phyloP scores from a whole-genome alignment of 192 early-diverging fungal genomes.

The Backusella luteola region DNA sequence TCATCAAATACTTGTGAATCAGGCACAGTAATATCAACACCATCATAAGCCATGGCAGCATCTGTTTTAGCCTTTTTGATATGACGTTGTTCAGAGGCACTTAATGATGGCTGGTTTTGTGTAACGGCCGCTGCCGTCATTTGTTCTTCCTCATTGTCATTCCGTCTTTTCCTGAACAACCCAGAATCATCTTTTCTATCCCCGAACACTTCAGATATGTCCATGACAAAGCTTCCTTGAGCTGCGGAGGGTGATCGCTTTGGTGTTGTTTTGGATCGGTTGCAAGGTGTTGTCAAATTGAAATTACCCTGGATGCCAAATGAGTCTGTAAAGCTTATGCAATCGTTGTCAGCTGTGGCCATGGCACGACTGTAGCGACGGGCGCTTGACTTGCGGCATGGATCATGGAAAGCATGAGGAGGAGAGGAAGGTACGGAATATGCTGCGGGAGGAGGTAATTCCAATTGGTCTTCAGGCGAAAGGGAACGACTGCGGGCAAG shows the following conservation, averaged over 20 bases:
- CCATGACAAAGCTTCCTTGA: constrained; percentile 2
- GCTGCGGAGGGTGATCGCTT: neutral
- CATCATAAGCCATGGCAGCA: constrained; percentile 17
- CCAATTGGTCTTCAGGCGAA: constrained; percentile 4
- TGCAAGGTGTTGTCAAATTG: constrained; percentile 1
- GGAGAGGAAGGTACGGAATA: neutral
- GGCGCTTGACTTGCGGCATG: constrained; percentile 5
- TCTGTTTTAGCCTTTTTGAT: constrained; percentile 15
- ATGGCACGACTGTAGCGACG: constrained; percentile 6
- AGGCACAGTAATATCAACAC: constrained; percentile 17
- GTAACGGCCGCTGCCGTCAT: neutral
- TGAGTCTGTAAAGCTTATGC: neutral
- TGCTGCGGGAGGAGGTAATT: constrained; percentile 5
- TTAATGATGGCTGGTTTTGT: constrained; percentile 6
- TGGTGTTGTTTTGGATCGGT: neutral
- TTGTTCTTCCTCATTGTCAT: constrained; percentile 8
- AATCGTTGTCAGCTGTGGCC: constrained; percentile 6
- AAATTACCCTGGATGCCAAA: constrained; percentile 2
- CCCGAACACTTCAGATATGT: constrained; percentile 1
- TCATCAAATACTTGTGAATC: constrained; percentile 15
- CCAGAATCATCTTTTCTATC: neutral
- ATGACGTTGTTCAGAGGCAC: neutral
- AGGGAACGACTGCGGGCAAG: neutral
- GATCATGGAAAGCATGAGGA: neutral
- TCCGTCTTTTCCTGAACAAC: constrained; percentile 17